phyloP scores from a whole-genome alignment of 2,329 filamentous ascomycete genomes.

The Aspergillus tanneri region DNA sequence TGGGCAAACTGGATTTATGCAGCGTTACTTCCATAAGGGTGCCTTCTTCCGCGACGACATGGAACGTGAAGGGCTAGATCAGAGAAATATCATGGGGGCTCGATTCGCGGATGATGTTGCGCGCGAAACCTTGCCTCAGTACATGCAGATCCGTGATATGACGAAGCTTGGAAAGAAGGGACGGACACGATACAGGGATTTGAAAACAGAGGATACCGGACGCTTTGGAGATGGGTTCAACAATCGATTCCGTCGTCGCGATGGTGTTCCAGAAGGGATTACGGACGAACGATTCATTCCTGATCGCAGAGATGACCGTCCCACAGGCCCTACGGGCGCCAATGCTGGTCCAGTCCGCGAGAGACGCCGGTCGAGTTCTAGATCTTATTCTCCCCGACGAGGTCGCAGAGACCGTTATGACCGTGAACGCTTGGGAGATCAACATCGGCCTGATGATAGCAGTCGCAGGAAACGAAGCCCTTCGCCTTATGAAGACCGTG shows the following conservation, averaged over 20 bases:
- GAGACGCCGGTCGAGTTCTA: conserved; percentile 36
- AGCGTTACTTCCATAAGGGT: conserved; percentile 95
- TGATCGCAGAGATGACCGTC: conserved; percentile 40
- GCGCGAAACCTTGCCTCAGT: conserved; percentile 80
- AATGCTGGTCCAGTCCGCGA: conserved; percentile 46
- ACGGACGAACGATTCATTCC: conserved; percentile 50
- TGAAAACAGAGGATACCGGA: conserved; percentile 87
- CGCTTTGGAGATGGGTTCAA: conserved; percentile 61
- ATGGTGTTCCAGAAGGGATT: conserved; percentile 39
- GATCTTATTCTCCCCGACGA: conserved; percentile 55
- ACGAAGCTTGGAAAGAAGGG: conserved; percentile 92
- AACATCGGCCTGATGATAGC: conserved; percentile 46
- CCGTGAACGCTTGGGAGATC: conserved; percentile 46
- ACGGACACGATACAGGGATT: conserved; percentile 82
- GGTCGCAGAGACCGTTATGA: conserved; percentile 45
- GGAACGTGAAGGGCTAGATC: conserved; percentile 70
- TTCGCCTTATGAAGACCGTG: conserved; percentile 43
- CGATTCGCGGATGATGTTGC: conserved; percentile 83
- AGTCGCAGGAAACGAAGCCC: conserved; percentile 42
- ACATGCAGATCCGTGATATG: conserved; percentile 90
- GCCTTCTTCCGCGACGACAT: conserved; percentile 89
- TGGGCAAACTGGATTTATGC: conserved; percentile 85
- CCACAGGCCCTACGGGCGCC: conserved; percentile 44
- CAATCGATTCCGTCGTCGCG: conserved; percentile 27
- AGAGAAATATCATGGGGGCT: conserved; percentile 82